Evolutionary conservation across 108 stramenopile genomes (phyloP).

Genomic region (Asterionellopsis glacialis): DNA sequence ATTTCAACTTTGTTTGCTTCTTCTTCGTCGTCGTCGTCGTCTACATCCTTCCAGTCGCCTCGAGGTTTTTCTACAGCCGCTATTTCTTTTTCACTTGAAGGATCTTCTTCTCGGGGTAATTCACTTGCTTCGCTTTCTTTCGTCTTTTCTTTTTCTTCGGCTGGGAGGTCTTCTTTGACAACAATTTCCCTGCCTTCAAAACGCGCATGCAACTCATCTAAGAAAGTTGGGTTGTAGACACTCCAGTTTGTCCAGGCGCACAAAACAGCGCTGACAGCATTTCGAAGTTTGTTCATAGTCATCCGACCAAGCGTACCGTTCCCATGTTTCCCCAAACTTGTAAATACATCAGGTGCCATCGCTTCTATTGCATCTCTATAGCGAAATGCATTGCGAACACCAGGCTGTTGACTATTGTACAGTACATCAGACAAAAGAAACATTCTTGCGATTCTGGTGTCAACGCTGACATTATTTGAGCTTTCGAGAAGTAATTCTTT

Average conservation of each 20-base stretch:
- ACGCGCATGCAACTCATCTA: constrained; percentile 67
- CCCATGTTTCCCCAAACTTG: constrained; percentile 55
- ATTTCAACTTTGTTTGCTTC: too few species aligned
- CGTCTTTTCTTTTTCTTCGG: constrained; percentile 12
- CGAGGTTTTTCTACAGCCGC: constrained; percentile 7
- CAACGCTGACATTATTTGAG: constrained; percentile 31
- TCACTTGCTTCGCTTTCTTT: constrained; percentile 6
- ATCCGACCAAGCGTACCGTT: constrained; percentile 51
- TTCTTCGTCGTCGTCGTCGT: constrained; percentile 4
- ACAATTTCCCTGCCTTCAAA: constrained; percentile 64
- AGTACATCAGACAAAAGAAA: constrained; percentile 79
- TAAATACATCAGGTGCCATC: constrained; percentile 82
- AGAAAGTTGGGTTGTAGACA: constrained; percentile 69
- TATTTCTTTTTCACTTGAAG: background rate
- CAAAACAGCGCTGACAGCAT: constrained; percentile 59
- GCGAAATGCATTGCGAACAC: constrained; percentile 78
- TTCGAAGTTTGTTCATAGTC: constrained; percentile 66
- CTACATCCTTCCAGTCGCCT: constrained; percentile 33
- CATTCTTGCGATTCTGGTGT: constrained; percentile 67
- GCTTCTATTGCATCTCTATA: constrained; percentile 77
- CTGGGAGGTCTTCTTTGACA: background rate
- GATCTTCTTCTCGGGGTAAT: background rate
- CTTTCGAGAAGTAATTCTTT: constrained; percentile 49
- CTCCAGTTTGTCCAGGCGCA: constrained; percentile 85
- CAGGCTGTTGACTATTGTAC: constrained; percentile 88